phyloP scores from a whole-genome alignment of 2,329 filamentous ascomycete species.

The Venturia asperata region DNA sequence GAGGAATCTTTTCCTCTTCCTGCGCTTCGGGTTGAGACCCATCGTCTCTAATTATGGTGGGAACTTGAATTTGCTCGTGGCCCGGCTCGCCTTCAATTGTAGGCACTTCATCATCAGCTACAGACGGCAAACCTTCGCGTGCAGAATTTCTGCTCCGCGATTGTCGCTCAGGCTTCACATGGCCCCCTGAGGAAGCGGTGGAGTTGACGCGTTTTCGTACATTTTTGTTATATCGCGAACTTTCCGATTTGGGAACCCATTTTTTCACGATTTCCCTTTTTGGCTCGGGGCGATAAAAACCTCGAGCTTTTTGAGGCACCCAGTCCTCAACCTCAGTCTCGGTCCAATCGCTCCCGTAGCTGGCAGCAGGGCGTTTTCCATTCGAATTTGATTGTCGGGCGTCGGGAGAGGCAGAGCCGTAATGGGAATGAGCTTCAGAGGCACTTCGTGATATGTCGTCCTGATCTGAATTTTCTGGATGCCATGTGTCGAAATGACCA shows the following conservation, averaged over 20 bases:
- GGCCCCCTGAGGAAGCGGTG: background rate
- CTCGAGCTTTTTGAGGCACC: slow-evolving; percentile 13
- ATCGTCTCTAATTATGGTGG: slow-evolving; percentile 2
- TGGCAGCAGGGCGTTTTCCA: background rate
- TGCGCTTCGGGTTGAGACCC: background rate
- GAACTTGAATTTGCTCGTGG: background rate
- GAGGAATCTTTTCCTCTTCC: slow-evolving; percentile 1
- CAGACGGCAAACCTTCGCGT: background rate
- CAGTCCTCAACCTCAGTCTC: slow-evolving; percentile 16
- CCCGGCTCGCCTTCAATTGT: background rate
- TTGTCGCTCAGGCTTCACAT: background rate
- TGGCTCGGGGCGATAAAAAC: slow-evolving; percentile 18
- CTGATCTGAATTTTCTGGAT: slow-evolving; percentile 3
- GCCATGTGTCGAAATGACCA: slow-evolving; percentile 9
- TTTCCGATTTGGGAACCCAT: slow-evolving; percentile 16
- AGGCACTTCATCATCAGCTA: slow-evolving; percentile 4
- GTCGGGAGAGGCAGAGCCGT: background rate
- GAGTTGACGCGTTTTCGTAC: slow-evolving; percentile 4
- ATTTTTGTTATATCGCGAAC: slow-evolving; percentile 6
- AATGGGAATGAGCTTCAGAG: slow-evolving; percentile 12
- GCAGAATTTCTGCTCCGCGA: slow-evolving; percentile 7
- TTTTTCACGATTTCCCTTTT: slow-evolving; percentile 14
- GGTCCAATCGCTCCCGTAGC: slow-evolving; percentile 15
- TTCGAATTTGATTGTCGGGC: background rate
- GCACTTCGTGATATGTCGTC: slow-evolving; percentile 6